A percentile compares a stretch with the other conserved stretches of the same genome.
phyloP scores from a whole-genome alignment of 208 protist species.

The Vickermania spadyakhi region DNA sequence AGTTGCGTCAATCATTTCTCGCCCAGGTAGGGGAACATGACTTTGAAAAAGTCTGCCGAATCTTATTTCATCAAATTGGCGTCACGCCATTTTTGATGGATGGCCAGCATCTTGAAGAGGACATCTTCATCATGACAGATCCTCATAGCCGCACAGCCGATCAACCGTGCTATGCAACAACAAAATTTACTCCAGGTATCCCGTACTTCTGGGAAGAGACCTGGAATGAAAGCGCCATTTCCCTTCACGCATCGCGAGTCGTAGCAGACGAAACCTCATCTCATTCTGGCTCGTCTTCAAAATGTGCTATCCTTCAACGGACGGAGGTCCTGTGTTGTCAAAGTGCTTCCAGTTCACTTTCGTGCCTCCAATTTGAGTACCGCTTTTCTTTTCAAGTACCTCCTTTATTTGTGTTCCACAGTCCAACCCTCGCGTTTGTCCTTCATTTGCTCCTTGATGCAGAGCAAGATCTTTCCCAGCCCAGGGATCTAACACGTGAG shows the following conservation, averaged over 20 bases:
- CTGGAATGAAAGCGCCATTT: background rate
- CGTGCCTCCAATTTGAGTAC: too few species aligned
- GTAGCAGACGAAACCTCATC: too few species aligned
- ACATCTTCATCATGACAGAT: too few species aligned
- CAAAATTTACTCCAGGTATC: background rate
- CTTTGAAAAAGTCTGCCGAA: background rate
- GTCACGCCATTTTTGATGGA: background rate
- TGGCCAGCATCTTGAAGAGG: background rate
- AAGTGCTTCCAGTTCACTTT: too few species aligned
- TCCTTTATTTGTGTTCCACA: too few species aligned
- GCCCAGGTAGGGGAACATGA: background rate
- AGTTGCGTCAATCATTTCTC: background rate
- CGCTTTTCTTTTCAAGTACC: too few species aligned
- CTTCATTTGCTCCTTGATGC: background rate
- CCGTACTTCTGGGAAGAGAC: background rate
- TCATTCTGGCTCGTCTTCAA: too few species aligned
- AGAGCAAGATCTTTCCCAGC: background rate
- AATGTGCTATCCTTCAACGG: background rate
- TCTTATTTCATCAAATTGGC: background rate
- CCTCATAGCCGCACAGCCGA: too few species aligned
- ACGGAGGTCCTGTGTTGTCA: too few species aligned
- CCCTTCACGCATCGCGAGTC: too few species aligned
- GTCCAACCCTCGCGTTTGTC: background rate
- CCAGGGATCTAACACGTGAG: too few species aligned
- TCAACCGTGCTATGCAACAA: too few species aligned